Evolutionary conservation across 2,329 filamentous ascomycete species (phyloP), one percentile per base, ranked within the genome.

Genomic region (Trichoderma sp.): DNA sequence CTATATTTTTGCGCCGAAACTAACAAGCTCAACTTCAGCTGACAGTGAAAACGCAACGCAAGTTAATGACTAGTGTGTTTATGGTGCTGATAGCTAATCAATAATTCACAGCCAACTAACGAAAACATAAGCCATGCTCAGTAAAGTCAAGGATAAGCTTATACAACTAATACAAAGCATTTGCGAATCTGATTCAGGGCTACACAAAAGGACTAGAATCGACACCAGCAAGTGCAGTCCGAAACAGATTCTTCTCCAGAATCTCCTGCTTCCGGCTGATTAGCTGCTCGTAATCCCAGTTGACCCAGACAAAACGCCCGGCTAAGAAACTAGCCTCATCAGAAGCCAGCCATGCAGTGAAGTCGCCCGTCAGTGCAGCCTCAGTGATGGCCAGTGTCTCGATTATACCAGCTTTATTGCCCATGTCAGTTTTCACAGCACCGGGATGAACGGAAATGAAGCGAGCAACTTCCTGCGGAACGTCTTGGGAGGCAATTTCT

Each of bases 301-400:
- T 64, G 32, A 32, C 60, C 60, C 60, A 64, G 32, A 54, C 60
- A 5, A 64, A 64, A 16, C 60, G 60, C 52, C 60, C 60, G 13
- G 21, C 60, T 24, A 64, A 10, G 21, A 64, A 64, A 32, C 60
- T 64, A 11, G 60, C 60, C 30, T 64, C 46, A 3, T 64, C 60
- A 13, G 60, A 64, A 14, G 30, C 60, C 18, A 64, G 14, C 60
- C 60, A 64, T 2, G 60, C 60, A 2, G 60, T 64, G 10, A 64
- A 64, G 10, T 64, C 60, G 18, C 32, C 60, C 0, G 60, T 64
- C 4, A 64, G 46, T 4, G 60, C 34, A 52, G 60, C 60, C 46
- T 64, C 32, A 10, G 60, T 64, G 1, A 64, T 21, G 6, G 49
- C 49, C 16, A 54, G 1, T n/a, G 43, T 37, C 3, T 64, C 60